Conservation (phyloP, 2,329 filamentous ascomycete genomes). For the Xylariaceae sp. region DNA sequence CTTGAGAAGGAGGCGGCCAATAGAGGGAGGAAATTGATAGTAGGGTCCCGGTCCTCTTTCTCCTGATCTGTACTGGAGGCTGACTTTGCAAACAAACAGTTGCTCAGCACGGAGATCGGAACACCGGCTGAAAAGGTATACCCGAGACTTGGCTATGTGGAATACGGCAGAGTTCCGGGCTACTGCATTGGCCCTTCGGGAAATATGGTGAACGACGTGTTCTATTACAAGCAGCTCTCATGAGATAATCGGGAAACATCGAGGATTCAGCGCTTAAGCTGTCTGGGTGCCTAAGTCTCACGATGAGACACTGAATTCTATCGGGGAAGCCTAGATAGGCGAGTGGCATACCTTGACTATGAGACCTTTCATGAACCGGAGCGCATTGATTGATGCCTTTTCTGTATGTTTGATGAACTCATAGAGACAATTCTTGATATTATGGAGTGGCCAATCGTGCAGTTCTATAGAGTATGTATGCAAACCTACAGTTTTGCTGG, state of each 20-base stretch:
- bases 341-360: neutral
- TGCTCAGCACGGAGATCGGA: constrained; percentile 60
- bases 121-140: constrained; percentile 61
- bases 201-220: constrained; percentile 57
- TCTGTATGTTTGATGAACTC: neutral
- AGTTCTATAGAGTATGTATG: neutral
- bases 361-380: neutral
- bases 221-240: constrained; percentile 65
- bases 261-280: too few species aligned
- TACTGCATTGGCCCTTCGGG: constrained; percentile 59
- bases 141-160: constrained; percentile 61
- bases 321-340: neutral
- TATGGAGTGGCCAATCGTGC: neutral
- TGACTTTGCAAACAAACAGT: constrained; percentile 41
- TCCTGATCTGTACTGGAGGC: neutral
- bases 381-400: neutral
- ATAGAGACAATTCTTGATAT: neutral
- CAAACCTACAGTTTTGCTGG: neutral
- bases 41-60: constrained; percentile 36
- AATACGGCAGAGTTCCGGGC: constrained; percentile 61
- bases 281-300: neutral
- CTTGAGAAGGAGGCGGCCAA: constrained; percentile 61
- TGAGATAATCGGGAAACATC: neutral
- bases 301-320: neutral
- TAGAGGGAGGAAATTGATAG: constrained; percentile 59